Evolutionary conservation across 345 rosid species (phyloP).

Genomic region (Erysimum cheiranthoides): DNA sequence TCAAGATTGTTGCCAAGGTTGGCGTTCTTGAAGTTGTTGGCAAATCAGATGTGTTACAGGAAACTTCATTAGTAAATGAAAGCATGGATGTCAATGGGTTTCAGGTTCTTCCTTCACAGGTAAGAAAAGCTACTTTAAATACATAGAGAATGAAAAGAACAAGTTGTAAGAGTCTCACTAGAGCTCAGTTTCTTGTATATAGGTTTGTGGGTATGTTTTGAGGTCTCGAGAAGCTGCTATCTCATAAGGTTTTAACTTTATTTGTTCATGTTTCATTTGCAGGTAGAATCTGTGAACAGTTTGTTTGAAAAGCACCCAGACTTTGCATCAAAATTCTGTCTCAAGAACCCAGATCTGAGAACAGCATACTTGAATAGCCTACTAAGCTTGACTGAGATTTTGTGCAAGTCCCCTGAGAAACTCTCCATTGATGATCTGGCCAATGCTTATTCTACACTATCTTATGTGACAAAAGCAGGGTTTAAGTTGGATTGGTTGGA

Average conservation of each 20-base stretch:
- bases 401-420: neutral
- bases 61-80: neutral
- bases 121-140: neutral
- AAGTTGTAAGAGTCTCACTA: no score
- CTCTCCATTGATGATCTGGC: neutral
- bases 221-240: neutral
- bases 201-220: no score
- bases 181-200: no score
- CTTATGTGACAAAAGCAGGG: neutral
- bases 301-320: neutral
- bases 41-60: neutral
- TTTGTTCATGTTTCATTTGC: neutral
- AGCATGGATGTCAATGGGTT: neutral
- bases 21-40: neutral
- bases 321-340: neutral
- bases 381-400: neutral
- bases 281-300: neutral
- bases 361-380: neutral
- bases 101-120: conserved; percentile 9
- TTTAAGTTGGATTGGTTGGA: neutral
- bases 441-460: neutral
- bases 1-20: neutral
- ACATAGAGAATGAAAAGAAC: neutral
- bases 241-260: neutral
- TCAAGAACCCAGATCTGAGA: neutral